Evolutionary conservation across 2,329 filamentous ascomycete species (phyloP).

Genomic region (Diaporthe citri): DNA sequence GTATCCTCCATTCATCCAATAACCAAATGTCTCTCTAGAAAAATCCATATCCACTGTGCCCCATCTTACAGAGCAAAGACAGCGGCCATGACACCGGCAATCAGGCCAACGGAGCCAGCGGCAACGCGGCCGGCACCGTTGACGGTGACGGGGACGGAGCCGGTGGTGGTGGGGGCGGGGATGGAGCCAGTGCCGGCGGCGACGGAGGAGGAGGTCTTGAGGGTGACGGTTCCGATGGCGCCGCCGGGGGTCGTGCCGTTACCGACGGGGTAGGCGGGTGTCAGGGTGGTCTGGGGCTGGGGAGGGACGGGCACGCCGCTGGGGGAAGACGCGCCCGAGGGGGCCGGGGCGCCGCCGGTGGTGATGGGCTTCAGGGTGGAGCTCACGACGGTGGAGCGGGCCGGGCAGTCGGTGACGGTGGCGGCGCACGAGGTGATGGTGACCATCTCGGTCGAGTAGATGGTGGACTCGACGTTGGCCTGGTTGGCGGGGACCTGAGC

Average conservation of each 20-base stretch:
- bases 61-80: slow-evolving; percentile 46
- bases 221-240: slow-evolving; percentile 37
- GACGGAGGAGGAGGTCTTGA: slow-evolving; percentile 39
- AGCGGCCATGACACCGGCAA: slow-evolving; percentile 57
- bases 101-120: slow-evolving; percentile 54
- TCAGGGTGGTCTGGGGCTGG: slow-evolving; percentile 45
- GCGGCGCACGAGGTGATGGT: slow-evolving; percentile 72
- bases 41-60: not conserved
- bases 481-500: slow-evolving; percentile 54
- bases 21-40: not conserved
- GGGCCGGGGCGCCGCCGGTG: slow-evolving; percentile 35
- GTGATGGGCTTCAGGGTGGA: slow-evolving; percentile 48
- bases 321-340: slow-evolving; percentile 53
- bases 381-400: slow-evolving; percentile 47
- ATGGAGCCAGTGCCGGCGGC: slow-evolving; percentile 44
- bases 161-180: slow-evolving; percentile 46
- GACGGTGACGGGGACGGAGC: slow-evolving; percentile 13
- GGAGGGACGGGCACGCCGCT: slow-evolving; percentile 46
- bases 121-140: slow-evolving; percentile 49
- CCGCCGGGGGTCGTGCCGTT: slow-evolving; percentile 34
- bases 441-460: slow-evolving; percentile 70
- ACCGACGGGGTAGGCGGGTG: slow-evolving; percentile 40
- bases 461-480: slow-evolving; percentile 51
- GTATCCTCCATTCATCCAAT: slow-evolving; percentile 1
- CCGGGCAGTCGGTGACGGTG: slow-evolving; percentile 65